Base-by-base conservation (phyloP, 2,329 filamentous ascomycete species). In the Botrytis aclada region DNA sequence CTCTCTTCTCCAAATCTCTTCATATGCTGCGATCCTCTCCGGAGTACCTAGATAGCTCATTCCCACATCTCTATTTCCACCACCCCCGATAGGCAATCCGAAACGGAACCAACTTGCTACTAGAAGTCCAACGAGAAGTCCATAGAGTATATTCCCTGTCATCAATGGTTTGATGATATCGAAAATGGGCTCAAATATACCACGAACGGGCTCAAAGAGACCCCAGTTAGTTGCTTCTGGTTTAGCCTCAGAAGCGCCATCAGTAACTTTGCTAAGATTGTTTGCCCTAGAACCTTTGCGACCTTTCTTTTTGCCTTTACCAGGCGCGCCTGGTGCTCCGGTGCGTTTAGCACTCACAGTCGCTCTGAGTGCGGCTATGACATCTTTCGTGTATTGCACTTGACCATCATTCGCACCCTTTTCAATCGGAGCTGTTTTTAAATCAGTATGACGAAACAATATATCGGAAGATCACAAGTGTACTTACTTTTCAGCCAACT, bases 331-430 rank as follows among this genome's bases (percentile, higher is more conserved):
- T 63, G 84, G 86, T 76, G 81, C 80, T 25, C 86, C 82, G 45
- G 89, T 85, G 51, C 88, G 83, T 72, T 90, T 92, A 8, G 91
- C 87, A 25, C 89, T 89, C 29, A 98, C 88, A 20, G 92, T 92
- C 60, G 88, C 86, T 80, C 91, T 94, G 29, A 98, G 85, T 41
- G 90, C 88, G 16, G 90, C 88, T 70, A 95, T 88, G 8, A 99
- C 84, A 72, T 95, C 92, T 77, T 92, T 95, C 75, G 92, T 93
- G 81, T 97, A 97, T 73, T 90, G 87, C 14, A 86, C 87, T 82
- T 99, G 96, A 41, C 96, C 96, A 72, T 98, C 95, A 75, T 92
- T 95, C 61, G 95, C 94, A 74, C 94, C 95, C 82, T 97, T 98
- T 81, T 99, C 96, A 77, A 99, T 99, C 3, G 96, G 93, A 75